phyloP scores from a whole-genome alignment of 2,329 filamentous ascomycete species.

The Apiospora arundinis region DNA sequence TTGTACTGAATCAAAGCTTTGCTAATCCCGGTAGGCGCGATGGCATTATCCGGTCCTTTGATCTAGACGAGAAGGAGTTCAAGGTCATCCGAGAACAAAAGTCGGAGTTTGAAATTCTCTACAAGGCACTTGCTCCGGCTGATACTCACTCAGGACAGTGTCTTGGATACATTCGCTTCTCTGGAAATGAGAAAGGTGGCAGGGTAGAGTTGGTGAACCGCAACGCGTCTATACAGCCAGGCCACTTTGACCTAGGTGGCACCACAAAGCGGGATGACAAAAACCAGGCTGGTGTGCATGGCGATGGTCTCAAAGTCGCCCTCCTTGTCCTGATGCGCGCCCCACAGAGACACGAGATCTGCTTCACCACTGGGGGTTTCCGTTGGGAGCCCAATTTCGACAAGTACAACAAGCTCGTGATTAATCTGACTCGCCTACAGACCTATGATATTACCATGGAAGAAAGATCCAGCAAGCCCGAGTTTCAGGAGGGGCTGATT shows the following conservation, averaged over 20 bases:
- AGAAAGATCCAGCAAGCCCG: neutral
- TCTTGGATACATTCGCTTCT: neutral
- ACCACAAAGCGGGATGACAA: neutral
- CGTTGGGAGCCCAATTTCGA: neutral
- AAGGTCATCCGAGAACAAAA: neutral
- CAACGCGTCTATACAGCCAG: neutral
- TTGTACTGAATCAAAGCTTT: neutral
- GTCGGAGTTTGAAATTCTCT: neutral
- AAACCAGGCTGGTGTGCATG: neutral
- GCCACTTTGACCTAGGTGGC: neutral
- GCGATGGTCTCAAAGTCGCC: neutral
- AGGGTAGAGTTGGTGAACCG: neutral
- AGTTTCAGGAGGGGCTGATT: constrained; percentile 24
- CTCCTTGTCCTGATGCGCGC: neutral
- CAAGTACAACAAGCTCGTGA: neutral
- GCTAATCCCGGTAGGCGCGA: neutral
- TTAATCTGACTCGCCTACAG: neutral
- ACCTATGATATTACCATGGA: neutral
- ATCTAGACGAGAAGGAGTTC: neutral
- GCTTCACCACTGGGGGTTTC: neutral
- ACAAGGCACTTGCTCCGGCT: neutral
- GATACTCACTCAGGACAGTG: neutral
- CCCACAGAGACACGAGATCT: neutral
- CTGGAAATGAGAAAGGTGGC: neutral
- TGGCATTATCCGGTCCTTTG: neutral